Percentiles rank a stretch among this genome's conserved stretches.
phyloP scores from a whole-genome alignment of 345 rosid species.

The Populus deltoides region DNA sequence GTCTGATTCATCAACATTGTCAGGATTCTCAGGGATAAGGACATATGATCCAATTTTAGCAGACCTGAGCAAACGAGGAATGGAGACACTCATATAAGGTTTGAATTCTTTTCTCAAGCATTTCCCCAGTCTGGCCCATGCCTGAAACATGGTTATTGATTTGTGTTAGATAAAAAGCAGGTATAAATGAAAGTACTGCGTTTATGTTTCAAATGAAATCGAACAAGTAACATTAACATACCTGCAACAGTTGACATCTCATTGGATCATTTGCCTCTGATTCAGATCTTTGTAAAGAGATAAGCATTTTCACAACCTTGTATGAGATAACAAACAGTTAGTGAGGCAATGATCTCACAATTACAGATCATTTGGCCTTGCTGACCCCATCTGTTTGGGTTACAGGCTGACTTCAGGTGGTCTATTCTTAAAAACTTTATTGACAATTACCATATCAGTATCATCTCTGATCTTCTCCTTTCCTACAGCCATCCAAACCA shows the following conservation, averaged over 20 bases:
- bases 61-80: slow-evolving; percentile 10
- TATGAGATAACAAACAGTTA: background rate
- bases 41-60: background rate
- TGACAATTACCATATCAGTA: slow-evolving; percentile 2
- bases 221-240: background rate
- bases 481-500: slow-evolving; percentile 11
- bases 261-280: slow-evolving; percentile 2
- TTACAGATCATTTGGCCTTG: background rate
- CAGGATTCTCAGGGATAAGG: background rate
- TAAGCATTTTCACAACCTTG: slow-evolving; percentile 3
- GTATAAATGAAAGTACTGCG: background rate
- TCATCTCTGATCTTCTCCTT: slow-evolving; percentile 5
- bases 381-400: background rate
- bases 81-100: slow-evolving; percentile 10
- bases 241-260: slow-evolving; percentile 8
- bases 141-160: background rate
- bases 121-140: slow-evolving; percentile 15
- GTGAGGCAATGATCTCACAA: background rate
- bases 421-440: background rate
- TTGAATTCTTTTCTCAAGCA: slow-evolving; percentile 18
- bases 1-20: background rate
- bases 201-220: background rate
- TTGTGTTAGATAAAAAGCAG: background rate
- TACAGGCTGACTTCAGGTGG: background rate
- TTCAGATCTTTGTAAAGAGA: background rate